Base-by-base conservation (phyloP, 164 flowering plant genomes). In the grape (Vitis vinifera) region DNA sequence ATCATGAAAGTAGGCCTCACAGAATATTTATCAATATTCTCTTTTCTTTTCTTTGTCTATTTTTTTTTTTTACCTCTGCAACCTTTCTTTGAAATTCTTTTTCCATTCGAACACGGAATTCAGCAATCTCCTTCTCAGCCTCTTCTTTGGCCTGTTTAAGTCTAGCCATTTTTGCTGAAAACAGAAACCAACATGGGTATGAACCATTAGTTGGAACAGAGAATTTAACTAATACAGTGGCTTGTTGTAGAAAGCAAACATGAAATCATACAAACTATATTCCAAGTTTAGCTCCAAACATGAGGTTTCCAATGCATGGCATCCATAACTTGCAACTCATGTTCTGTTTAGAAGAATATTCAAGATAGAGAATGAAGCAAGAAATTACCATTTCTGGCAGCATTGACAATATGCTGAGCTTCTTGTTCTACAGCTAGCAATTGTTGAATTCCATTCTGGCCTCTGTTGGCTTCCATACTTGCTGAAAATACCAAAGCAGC, bases 121-220 rank as follows among this genome's bases (percentile, higher is more conserved):
- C 86, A 76, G 86, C 89, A 71, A 84, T 73, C 72, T 87, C 87
- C 78, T 75, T 87, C 55, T 84, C 86, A 57, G 89, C 89, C 74
- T 87, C 89, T 52, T 85, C 89, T 63, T 85, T 87, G 59, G 91
- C 91, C 64, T 84, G 91, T 48, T 79, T 87, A 48, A 87, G 66
- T 72, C 89, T 81, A 37, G 87, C 85, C 80, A 78, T 59, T 77
- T 87, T 87, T 59, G 76, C 91, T 87, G 80, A 1, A 72, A 51
- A 71, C 17, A 70, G 17, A 30, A 63, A 58, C 17, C n/a, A 51
- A 13, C 53, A 37, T 27, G 27, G 59, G 55, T 7, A 51, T 44
- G 5, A 15, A 63, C 37, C 15, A 63, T 27, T 16, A 44, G n/a
- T 48, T 15, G 17, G 51, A 63, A 12, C 55, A 15, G 23, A 9